Base-by-base conservation (phyloP, 2,329 filamentous ascomycete species). In the Salinomyces thailandicus region DNA sequence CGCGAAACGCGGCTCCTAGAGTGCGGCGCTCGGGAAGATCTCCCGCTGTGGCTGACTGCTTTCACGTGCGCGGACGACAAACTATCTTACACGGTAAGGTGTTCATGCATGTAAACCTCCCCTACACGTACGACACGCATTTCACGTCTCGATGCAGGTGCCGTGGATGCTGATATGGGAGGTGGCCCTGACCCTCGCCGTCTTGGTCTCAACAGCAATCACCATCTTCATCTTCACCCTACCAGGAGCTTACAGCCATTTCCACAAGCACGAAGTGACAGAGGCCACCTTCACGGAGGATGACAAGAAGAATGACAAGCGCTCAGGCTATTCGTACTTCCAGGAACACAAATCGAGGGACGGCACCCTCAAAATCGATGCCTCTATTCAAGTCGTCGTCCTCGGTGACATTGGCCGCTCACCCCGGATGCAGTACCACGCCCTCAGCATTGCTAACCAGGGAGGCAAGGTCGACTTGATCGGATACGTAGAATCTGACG, bases 401-500 rank as follows among this genome's bases (percentile, higher is more conserved):
- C 73, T 98, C 18, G 91, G 91, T 30, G 91, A 98, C 55, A 87
- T 98, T 58, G 91, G 91, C 26, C 77, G 87, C 31, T 96, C 89
- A 57, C 91, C 91, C 33, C 85, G 91, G 38, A 98, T 98, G 89
- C 87, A 96, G 57, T 96, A 98, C 53, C 91, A 98, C 71, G 89
- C 89, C 14, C 68, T 94, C 49, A 96, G 89, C 58, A 78, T 96
- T 52, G 85, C 85, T 27, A 82, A 79, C 51, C 78, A 86, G 54
- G 85, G 85, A 16, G 81, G 78, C 5, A 71, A 72, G 20, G 89
- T 95, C 14, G 79, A 89, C 56, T 66, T 98, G 9, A 79, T 98
- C 49, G 91, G 89, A 31, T 96, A 95, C 57, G 70, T 80, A 57
- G 91, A 94, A 57, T 91, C 85, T 14, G 73, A 84, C 15, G 71